A percentile compares a stretch with the other conserved stretches of the same genome.
Conservation (phyloP, 305 asterid species). For the Fraxinus dipetala region DNA sequence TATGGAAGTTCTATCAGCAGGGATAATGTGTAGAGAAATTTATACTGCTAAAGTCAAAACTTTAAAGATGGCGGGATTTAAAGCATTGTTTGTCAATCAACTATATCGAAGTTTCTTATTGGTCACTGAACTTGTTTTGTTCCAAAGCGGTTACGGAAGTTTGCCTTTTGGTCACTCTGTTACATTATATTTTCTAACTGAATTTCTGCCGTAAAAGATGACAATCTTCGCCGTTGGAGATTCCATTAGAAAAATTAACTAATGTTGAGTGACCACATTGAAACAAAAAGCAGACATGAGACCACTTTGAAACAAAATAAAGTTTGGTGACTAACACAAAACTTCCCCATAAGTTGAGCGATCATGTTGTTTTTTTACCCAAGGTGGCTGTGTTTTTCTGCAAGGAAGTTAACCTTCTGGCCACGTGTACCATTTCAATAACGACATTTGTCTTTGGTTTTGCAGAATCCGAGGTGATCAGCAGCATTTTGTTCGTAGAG, state of each 20-base stretch:
- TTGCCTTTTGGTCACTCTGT: background rate
- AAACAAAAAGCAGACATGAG: background rate
- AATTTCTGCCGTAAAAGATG: background rate
- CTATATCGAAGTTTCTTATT: background rate
- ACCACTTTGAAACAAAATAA: background rate
- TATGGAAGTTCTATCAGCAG: background rate
- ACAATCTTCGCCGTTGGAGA: background rate
- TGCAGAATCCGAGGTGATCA: conserved; percentile 93
- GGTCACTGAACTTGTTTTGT: background rate
- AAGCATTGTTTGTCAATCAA: background rate
- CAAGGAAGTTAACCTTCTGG: background rate
- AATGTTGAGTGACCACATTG: background rate
- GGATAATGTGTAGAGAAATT: background rate
- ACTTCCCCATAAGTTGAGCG: background rate
- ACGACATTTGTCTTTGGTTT: background rate
- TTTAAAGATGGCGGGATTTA: background rate
- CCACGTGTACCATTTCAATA: background rate
- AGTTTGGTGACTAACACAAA: background rate
- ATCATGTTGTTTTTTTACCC: background rate
- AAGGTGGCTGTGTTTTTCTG: background rate
- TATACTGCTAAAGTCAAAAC: background rate
- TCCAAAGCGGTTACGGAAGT: background rate
- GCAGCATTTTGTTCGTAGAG: conserved; percentile 98
- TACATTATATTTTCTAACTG: background rate
- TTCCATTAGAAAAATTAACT: background rate